Evolutionary conservation across 2,329 filamentous ascomycete genomes (phyloP).

Genomic region (Colletotrichum musae): DNA sequence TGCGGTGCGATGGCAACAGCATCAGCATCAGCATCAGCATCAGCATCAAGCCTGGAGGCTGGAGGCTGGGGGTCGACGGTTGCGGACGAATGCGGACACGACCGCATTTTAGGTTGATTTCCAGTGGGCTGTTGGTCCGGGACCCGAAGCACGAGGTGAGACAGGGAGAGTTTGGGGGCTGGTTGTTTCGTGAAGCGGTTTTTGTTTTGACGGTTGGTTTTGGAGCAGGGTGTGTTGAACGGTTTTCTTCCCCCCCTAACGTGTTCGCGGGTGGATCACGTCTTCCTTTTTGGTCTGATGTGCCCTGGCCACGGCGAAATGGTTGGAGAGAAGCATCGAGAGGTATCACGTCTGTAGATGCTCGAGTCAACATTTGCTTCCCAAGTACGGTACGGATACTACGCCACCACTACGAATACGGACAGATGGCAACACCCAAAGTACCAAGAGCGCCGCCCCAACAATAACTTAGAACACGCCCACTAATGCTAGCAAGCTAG

Average conservation of each 20-base stretch:
- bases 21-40: too few species aligned
- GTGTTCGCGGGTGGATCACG: too few species aligned
- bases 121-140: conserved; percentile 8
- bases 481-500: neutral
- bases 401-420: conserved; percentile 8
- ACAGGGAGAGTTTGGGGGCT: conserved; percentile 35
- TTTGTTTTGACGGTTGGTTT: conserved; percentile 18
- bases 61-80: neutral
- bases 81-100: conserved; percentile 11
- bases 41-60: neutral
- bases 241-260: too few species aligned
- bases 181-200: conserved; percentile 9
- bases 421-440: neutral
- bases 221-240: neutral
- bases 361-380: neutral
- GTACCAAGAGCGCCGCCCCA: neutral
- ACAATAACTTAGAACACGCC: neutral
- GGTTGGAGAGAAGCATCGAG: too few species aligned
- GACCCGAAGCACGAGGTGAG: conserved; percentile 30
- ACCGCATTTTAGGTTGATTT: neutral
- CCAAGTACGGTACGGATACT: neutral
- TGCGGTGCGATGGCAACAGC: too few species aligned
- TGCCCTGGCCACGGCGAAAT: too few species aligned
- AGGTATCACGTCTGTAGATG: too few species aligned
- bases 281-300: too few species aligned